Evolutionary conservation across 2,329 filamentous ascomycete species (phyloP), one percentile per base, ranked within the genome.

Genomic region (Pestalotiopsis sp.): DNA sequence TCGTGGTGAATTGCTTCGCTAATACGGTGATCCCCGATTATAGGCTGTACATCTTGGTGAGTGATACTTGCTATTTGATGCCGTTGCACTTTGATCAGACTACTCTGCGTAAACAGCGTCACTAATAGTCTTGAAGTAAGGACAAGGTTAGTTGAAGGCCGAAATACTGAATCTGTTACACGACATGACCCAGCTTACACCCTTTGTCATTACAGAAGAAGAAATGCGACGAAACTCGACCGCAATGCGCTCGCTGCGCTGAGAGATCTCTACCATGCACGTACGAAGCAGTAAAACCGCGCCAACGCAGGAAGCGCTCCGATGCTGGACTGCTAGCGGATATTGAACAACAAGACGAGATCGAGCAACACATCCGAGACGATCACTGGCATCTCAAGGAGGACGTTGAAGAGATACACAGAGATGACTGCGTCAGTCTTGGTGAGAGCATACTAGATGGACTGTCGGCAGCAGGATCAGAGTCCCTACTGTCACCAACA

Each of bases 171-270:
- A 13, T 13, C 31, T n/a, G 45, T 52, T n/a, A n/a, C 45, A 52
- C 45, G 23, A 64, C 17, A 52, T 36, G 31, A 4, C 13, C 31
- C 56, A 60, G 20, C 36, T 72, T 74, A 57, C 71, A 63, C n/a
- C 60, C 38, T 25, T 23, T 39, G 36, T 59, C 39, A 20, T 36
- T 69, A 70, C 69, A 88, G 86, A 88, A 88, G 76, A 88, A 88
- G 76, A 88, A 88, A 78, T 88, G 86, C 72, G 84, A 88, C 73
- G 86, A 88, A 75, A 79, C 76, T 41, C 83, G 85, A 7, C 86
- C 86, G 2, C 78, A 80, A 60, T 88, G 86, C 73, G 79, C 82
- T 25, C 84, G 86, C 56, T 88, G 86, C 75, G 72, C 78, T 57
- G 86, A 88, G 75, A 81, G 83, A 56, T 80, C 80, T 64, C 78